Evolutionary conservation across 176 grass and related monocot species (phyloP), one percentile per base, ranked within the genome.

Genomic region (Musa itinerans): DNA sequence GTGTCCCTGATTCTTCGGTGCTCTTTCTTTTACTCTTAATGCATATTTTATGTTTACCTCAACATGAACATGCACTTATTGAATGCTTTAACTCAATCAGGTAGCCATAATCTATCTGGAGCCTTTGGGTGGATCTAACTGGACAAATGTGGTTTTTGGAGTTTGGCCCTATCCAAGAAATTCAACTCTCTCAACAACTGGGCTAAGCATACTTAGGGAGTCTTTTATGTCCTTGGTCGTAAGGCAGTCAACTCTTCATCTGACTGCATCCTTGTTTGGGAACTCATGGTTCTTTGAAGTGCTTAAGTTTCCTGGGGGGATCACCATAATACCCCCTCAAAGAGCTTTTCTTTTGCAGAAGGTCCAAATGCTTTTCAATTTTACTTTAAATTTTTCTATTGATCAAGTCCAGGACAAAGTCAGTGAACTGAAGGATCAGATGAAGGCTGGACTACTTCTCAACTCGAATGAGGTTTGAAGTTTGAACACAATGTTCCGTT

Each of bases 251-350:
- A 92, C 85, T 53, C 81, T 96, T 25, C 83, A 96, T 56, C 77
- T 96, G 65, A 90, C 93, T 8, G 76, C 83, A 50, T 83, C 79
- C 1, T 74, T 96, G 69, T 96, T 92, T 81, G 89, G 93, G 70
- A 86, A 74, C 64, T 86, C 89, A 72, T 90, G 87, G 11, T 83
- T 80, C 70, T 96, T 96, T 12, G 79, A 96, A 65, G 85, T 92
- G 49, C 54, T 80, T 54, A 96, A 85, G 65, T 96, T 92, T 64
- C 89, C 85, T 76, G 89, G 89, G 29, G 93, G 93, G 79, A 92
- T 96, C 48, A 90, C 89, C 59, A 90, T 96, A 81, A 96, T 92
- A 53, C 89, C 93, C 77, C 75, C 74, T 23, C 89, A 96, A 74
- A 81, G 74, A 82, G 87, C 81, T 62, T 96, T 92, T 85, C 89